Evolutionary conservation across 202 grass and related monocot genomes (phyloP), one percentile per base, ranked within the genome.

Genomic region (Elaeis oleifera): DNA sequence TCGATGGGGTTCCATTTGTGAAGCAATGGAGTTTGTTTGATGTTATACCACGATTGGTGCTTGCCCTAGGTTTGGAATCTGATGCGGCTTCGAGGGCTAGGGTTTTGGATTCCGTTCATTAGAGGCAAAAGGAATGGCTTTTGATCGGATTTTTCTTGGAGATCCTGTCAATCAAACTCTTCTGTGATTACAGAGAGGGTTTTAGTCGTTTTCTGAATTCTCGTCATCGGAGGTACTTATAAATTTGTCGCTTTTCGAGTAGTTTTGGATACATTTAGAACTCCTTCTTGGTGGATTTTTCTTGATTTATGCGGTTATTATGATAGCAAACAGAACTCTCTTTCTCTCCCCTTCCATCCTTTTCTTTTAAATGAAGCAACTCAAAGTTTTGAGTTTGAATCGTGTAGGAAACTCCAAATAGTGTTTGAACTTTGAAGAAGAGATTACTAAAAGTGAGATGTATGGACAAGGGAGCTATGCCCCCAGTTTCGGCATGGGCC

Each of bases 391-490:
- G 13, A 44, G 1, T 2, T 44, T 44, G 36, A 44, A 44, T 44
- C n/a, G 16, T 55, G 28, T 23, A 63, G 59, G 68, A 15, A 73
- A 16, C 27, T 62, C 54, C 7, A 0, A 5, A 31, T 29, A 36
- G 26, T 44, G 36, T 44, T 13, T 44, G 36, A 44, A 16, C n/a
- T 52, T 48, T 1, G 51, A 63, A 31, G 25, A 55, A 53, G 24
- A 28, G 51, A 21, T 19, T 23, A n/a, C 51, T 54, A 3, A 16
- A 8, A 28, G 23, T 31, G 49, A 53, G 64, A 73, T 73, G 70
- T 63, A 48, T 18, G 70, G 59, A 14, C 70, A 73, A 73, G 58
- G 70, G 14, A 63, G 55, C 29, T 55, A 73, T 63, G 15, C 16
- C 18, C 16, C 50, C 70, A 68, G 28, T 23, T 56, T 31, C 51